Conservation (phyloP, 257 asterid species). For the Echites panduratus region DNA sequence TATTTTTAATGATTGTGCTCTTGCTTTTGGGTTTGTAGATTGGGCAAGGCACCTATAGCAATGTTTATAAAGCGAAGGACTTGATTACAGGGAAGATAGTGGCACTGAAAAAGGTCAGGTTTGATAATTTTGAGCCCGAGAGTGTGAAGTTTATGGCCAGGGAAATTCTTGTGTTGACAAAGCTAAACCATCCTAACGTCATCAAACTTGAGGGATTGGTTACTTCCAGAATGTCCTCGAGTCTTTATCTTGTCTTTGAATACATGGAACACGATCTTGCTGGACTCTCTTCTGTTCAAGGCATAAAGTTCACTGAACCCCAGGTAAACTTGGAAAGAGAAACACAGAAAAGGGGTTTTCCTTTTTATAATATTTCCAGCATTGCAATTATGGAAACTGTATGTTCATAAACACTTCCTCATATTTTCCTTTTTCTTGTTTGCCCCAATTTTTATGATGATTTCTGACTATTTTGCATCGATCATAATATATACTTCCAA, state of each 20-base stretch:
- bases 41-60: constrained; percentile 96
- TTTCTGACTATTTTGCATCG: background rate
- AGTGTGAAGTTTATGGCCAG: constrained; percentile 79
- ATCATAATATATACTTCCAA: background rate
- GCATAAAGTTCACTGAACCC: constrained; percentile 58
- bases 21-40: constrained; percentile 37
- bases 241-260: constrained; percentile 84
- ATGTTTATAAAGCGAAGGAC: constrained; percentile 86
- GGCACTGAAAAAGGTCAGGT: constrained; percentile 86
- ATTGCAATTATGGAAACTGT: background rate
- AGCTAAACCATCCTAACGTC: constrained; percentile 81
- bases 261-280: constrained; percentile 98
- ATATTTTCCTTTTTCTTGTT: background rate
- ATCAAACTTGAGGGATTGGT: constrained; percentile 88
- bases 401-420: background rate
- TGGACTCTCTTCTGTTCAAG: constrained; percentile 72
- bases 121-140: constrained; percentile 73
- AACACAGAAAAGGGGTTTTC: background rate
- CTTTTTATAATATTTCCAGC: background rate
- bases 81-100: constrained; percentile 79
- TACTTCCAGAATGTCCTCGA: constrained; percentile 78
- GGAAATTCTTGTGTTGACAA: constrained; percentile 64
- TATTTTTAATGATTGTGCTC: constrained; percentile 2
- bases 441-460: background rate
- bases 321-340: constrained; percentile 43